Evolutionary conservation across 192 early-diverging fungal genomes (phyloP), one percentile per base, ranked within the genome.

Genomic region (Coemansia sp.): DNA sequence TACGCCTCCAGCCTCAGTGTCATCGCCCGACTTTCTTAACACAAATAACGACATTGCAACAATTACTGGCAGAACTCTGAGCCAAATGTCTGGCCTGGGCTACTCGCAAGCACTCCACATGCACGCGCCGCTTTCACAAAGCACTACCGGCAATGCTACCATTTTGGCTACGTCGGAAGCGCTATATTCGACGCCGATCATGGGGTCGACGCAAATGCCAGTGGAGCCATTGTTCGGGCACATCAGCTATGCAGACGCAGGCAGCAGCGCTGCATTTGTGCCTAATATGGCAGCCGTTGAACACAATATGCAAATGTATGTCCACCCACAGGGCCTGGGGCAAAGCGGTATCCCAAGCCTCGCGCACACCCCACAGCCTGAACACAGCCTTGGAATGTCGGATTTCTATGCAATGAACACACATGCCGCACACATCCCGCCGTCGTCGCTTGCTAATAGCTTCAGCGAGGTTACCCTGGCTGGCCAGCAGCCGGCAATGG

Each of bases 191-290:
- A 64, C 66, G 60, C 65, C 63, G 31, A 65, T 72, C 62, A 71
- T 64, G 56, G 66, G 66, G 44, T 58, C 71, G 51, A 46, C 56
- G n/a, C 66, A 57, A 19, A 17, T 54, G 53, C 61, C 65, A 22
- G 70, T 47, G 20, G 75, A 68, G 59, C 60, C 66, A 58, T 60
- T 78, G 66, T 78, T 65, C 66, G 53, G 53, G 47, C 46, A 65
- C 21, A 49, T 53, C 31, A 48, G 38, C 9, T 72, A 78, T 71
- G 61, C 69, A 61, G 54, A 61, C 36, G 59, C 62, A 26, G 49
- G 58, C 69, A 62, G 48, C 66, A 57, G 26, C 36, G 38, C 68
- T 42, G 66, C 59, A 25, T 49, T 61, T 26, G 25, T 61, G 55
- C 20, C 71, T 59, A 28, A 60, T 59, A 62, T 61, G 54, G 64